A percentile compares a stretch with the other conserved stretches of the same genome.
Conservation (phyloP, 768 basidiomycete genomes). For the Gymnopilus dilepis region DNA sequence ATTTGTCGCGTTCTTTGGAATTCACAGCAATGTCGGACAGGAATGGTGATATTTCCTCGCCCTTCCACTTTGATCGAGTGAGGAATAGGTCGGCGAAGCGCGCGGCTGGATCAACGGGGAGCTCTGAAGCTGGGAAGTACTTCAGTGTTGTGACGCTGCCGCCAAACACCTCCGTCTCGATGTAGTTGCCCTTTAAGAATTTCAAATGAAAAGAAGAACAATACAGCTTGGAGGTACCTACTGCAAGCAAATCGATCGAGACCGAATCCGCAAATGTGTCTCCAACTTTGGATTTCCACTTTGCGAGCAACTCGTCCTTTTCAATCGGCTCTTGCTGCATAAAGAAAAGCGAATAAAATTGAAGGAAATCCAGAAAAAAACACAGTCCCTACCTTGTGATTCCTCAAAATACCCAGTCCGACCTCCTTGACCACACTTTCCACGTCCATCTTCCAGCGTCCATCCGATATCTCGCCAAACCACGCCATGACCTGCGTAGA, state of each 20-base stretch:
- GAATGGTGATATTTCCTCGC: slow-evolving; percentile 83
- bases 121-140: slow-evolving; percentile 77
- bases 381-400: slow-evolving; percentile 51
- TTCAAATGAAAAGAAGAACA: not conserved
- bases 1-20: slow-evolving; percentile 84
- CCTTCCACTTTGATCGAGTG: slow-evolving; percentile 75
- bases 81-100: slow-evolving; percentile 92
- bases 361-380: not conserved
- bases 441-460: slow-evolving; percentile 71
- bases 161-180: slow-evolving; percentile 48
- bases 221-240: slow-evolving; percentile 39
- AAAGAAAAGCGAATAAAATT: not conserved
- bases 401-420: slow-evolving; percentile 75
- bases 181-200: slow-evolving; percentile 72
- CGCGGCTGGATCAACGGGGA: slow-evolving; percentile 78
- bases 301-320: slow-evolving; percentile 57
- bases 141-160: slow-evolving; percentile 47
- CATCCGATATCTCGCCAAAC: slow-evolving; percentile 71
- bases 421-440: slow-evolving; percentile 70
- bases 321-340: slow-evolving; percentile 59
- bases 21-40: slow-evolving; percentile 83
- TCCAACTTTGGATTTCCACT: slow-evolving; percentile 79
- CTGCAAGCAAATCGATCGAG: slow-evolving; percentile 71
- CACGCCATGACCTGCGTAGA: slow-evolving; percentile 77
- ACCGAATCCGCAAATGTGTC: slow-evolving; percentile 73